phyloP scores from a whole-genome alignment of 495 filamentous ascomycete species.

The Xylaria bambusicola region DNA sequence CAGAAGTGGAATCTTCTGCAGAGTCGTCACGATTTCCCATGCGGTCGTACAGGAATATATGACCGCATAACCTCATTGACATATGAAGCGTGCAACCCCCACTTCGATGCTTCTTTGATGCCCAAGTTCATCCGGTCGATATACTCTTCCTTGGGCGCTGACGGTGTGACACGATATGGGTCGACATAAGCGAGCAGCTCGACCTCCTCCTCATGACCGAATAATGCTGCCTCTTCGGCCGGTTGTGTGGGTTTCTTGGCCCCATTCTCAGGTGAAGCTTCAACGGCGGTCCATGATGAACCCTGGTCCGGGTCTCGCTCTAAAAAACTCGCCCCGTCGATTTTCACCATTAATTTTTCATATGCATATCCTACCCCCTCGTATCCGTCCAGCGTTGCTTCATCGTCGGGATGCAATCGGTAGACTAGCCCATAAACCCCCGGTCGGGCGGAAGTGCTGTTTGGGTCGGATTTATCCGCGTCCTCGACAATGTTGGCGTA shows the following conservation, averaged over 20 bases:
- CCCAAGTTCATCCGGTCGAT: constrained; percentile 42
- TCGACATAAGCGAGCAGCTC: constrained; percentile 43
- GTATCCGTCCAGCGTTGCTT: constrained; percentile 33
- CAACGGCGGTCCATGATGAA: background rate
- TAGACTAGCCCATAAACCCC: constrained; percentile 47
- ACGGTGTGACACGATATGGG: constrained; percentile 20
- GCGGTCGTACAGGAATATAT: constrained; percentile 3
- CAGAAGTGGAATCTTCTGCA: too few species aligned
- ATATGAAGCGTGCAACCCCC: constrained; percentile 35
- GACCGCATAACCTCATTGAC: constrained; percentile 27
- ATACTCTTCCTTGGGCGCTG: constrained; percentile 35
- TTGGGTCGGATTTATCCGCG: background rate
- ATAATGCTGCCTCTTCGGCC: background rate
- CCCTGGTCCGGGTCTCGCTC: too few species aligned
- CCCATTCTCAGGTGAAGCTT: background rate
- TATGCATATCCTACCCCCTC: constrained; percentile 43
- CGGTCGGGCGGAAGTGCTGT: background rate
- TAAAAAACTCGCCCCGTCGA: constrained; percentile 20
- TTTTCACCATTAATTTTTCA: constrained; percentile 31
- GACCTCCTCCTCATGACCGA: constrained; percentile 12
- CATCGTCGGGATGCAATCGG: constrained; percentile 34
- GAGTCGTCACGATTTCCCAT: too few species aligned
- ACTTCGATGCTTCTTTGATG: constrained; percentile 38
- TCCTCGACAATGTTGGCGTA: constrained; percentile 42
- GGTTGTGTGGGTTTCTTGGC: background rate